Conservation (phyloP, 345 rosid species). For the Sisymbrium irio region DNA sequence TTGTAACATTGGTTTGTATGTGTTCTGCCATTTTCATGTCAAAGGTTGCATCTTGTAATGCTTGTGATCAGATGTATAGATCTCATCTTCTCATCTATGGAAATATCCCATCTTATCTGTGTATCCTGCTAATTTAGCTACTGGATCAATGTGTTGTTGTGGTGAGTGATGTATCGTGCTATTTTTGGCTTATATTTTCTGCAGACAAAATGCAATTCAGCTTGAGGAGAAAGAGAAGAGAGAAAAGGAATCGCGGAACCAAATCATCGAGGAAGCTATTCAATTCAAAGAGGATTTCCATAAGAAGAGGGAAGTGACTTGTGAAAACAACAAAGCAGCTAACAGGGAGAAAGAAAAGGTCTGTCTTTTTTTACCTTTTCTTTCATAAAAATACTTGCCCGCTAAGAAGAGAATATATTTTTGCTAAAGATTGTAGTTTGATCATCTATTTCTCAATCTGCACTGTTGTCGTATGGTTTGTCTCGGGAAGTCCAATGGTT, state of each 20-base stretch:
- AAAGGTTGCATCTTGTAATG: neutral
- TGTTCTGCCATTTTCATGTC: neutral
- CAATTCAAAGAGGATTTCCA: slow-evolving; percentile 63
- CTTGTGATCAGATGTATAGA: neutral
- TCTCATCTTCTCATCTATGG: neutral
- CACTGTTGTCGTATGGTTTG: neutral
- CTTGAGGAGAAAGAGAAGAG: slow-evolving; percentile 82
- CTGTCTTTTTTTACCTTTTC: slow-evolving; percentile 15
- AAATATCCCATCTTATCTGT: neutral
- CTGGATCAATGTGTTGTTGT: slow-evolving; percentile 19
- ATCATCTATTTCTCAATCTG: neutral
- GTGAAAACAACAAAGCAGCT: slow-evolving; percentile 54
- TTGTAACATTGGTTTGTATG: neutral
- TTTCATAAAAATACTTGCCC: neutral
- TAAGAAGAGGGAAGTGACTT: slow-evolving; percentile 51
- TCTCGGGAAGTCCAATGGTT: neutral
- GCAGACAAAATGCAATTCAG: slow-evolving; percentile 57
- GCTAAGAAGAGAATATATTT: neutral
- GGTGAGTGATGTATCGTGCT: slow-evolving; percentile 13
- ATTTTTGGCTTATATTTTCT: slow-evolving; percentile 16
- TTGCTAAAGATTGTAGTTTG: neutral
- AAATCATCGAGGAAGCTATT: slow-evolving; percentile 61
- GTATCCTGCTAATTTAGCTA: neutral
- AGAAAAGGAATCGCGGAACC: slow-evolving; percentile 58
- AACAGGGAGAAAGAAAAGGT: slow-evolving; percentile 86